Evolutionary conservation across 108 stramenopile species (phyloP).

Genomic region (Cyclotella kingstonii): DNA sequence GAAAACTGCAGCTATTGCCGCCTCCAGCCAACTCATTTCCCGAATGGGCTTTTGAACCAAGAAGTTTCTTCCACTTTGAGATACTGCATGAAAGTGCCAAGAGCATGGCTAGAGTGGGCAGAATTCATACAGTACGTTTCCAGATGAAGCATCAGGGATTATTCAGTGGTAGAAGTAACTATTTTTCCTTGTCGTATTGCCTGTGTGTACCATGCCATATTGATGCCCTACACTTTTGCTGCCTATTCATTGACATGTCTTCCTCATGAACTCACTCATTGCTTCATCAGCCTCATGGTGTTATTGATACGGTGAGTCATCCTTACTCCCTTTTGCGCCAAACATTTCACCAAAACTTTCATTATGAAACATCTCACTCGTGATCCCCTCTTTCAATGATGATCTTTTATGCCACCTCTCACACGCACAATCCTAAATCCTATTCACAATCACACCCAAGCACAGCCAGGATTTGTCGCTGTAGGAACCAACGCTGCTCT

Average conservation of each 20-base stretch:
- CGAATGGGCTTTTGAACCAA: conserved; percentile 69
- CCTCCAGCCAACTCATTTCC: conserved; percentile 74
- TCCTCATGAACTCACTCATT: background rate
- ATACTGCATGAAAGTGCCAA: conserved; percentile 79
- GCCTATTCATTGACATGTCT: background rate
- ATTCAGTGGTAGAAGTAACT: background rate
- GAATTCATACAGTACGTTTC: conserved; percentile 48
- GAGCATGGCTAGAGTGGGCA: conserved; percentile 79
- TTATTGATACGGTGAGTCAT: conserved; percentile 56
- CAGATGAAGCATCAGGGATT: background rate
- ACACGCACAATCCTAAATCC: conserved; percentile 33
- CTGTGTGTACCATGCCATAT: too few relatives aligned
- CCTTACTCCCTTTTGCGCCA: too few relatives aligned
- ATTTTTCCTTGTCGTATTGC: background rate
- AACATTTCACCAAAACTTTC: background rate
- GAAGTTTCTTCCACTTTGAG: conserved; percentile 80
- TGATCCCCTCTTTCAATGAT: background rate
- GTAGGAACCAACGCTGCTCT: conserved; percentile 94
- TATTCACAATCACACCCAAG: conserved; percentile 56
- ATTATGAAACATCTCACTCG: background rate
- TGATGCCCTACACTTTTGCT: background rate
- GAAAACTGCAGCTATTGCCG: conserved; percentile 9
- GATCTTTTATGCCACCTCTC: conserved; percentile 10
- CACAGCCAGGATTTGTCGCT: conserved; percentile 82
- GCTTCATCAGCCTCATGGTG: conserved; percentile 57